Percentiles rank a stretch among this genome's conserved stretches.
Conservation (phyloP, 73 alveolate species). For the Symbiodinium natans region DNA sequence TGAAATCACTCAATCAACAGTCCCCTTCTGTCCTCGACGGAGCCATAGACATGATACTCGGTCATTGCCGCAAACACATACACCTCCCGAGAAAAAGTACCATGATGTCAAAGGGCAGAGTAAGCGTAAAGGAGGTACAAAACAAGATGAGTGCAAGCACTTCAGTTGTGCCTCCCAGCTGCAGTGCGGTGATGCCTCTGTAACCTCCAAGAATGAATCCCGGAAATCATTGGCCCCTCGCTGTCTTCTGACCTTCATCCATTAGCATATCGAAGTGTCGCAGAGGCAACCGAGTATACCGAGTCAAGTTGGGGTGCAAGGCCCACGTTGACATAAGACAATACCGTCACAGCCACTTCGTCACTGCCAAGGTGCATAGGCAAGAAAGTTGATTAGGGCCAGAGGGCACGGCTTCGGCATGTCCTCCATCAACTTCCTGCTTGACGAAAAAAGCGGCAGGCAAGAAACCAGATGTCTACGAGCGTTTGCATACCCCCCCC, state of each 20-base stretch:
- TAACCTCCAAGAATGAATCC: slow-evolving; percentile 69
- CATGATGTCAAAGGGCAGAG: not conserved
- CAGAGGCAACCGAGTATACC: no score
- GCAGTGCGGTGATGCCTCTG: slow-evolving; percentile 82
- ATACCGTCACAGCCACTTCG: no score
- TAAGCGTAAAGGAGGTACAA: not conserved
- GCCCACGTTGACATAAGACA: no score
- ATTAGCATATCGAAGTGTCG: no score
- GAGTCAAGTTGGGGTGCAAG: no score
- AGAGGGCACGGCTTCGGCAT: slow-evolving; percentile 89
- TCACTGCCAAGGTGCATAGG: slow-evolving; percentile 25
- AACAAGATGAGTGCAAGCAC: not conserved
- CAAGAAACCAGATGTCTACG: no score
- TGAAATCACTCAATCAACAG: no score
- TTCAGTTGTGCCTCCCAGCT: slow-evolving; percentile 66
- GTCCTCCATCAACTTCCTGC: slow-evolving; percentile 85
- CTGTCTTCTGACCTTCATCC: slow-evolving; percentile 53
- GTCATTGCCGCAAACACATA: slow-evolving; percentile 83
- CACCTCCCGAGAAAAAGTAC: slow-evolving; percentile 34
- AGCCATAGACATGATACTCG: slow-evolving; percentile 85
- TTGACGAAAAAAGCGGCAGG: not conserved
- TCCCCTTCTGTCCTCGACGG: slow-evolving; percentile 69
- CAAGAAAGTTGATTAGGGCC: slow-evolving; percentile 88
- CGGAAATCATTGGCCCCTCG: slow-evolving; percentile 89
- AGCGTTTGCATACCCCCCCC: no score